Percentiles rank a stretch among this genome's conserved stretches.
These are phyloP conservation scores for Agrocybe pediades DNA, from an alignment of 768 basidiomycete species.

Conservation along the genomic window DNA sequence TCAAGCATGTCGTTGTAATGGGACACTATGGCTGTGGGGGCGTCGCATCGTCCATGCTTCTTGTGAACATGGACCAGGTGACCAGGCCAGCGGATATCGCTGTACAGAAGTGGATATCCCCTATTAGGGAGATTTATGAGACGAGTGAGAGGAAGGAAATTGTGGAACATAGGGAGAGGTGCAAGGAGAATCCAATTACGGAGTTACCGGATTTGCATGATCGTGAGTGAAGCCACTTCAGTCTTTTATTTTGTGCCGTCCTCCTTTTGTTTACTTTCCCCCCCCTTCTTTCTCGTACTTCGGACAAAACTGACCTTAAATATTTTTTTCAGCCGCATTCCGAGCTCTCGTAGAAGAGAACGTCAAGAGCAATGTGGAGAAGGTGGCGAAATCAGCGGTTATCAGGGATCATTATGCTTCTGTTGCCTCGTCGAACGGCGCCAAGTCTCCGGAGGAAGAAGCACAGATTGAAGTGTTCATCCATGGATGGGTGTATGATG, in stretches of 20 bases:
- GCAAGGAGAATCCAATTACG: constrained; percentile 11
- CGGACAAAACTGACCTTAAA: too few species aligned
- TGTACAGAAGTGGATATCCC: constrained; percentile 40
- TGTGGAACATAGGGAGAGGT: constrained; percentile 28
- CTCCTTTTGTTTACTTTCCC: background rate
- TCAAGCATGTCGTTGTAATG: constrained; percentile 31
- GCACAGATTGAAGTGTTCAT: constrained; percentile 31
- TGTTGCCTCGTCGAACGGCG: background rate
- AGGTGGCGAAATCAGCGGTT: constrained; percentile 27
- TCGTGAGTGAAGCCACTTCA: constrained; percentile 22
- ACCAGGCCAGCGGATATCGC: constrained; percentile 26
- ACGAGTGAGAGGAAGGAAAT: constrained; percentile 32
- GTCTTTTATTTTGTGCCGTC: background rate
- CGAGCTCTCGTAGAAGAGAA: constrained; percentile 47
- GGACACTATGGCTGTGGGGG: constrained; percentile 35
- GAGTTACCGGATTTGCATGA: constrained; percentile 26
- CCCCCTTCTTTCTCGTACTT: background rate
- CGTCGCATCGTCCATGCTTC: constrained; percentile 28
- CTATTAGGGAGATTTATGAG: constrained; percentile 38
- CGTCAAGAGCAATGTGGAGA: constrained; percentile 32
- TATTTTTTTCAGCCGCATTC: constrained; percentile 32
- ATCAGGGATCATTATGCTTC: constrained; percentile 22
- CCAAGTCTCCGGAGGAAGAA: background rate
- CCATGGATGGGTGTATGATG: constrained; percentile 64
- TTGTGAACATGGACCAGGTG: background rate